Evolutionary conservation across 192 early-diverging fungal species (phyloP).

Genomic region (Phlyctochytrium arcticum): DNA sequence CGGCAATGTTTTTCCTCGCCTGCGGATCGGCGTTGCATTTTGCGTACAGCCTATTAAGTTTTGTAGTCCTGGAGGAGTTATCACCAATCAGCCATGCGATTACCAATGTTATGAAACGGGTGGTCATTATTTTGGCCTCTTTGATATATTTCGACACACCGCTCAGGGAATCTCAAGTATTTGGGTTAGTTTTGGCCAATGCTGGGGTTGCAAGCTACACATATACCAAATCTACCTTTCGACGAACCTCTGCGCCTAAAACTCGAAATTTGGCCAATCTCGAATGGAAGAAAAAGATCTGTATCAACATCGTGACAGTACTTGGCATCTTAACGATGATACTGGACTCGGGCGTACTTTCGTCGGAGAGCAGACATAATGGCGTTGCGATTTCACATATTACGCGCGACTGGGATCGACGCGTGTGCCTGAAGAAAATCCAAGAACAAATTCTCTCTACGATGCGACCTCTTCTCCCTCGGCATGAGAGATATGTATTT

Average conservation of each 20-base stretch:
- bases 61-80: background rate
- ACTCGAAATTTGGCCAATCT: too few species aligned
- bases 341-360: background rate
- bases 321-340: background rate
- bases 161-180: background rate
- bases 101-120: background rate
- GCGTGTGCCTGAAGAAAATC: background rate
- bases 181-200: background rate
- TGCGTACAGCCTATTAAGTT: background rate
- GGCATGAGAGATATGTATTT: background rate
- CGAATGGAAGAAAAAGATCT: background rate
- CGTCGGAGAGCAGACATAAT: background rate
- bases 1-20: background rate
- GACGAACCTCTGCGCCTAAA: background rate
- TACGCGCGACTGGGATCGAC: background rate
- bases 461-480: background rate
- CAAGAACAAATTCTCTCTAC: background rate
- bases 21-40: background rate
- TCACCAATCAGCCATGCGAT: background rate
- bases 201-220: background rate
- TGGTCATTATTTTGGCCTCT: background rate
- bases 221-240: background rate
- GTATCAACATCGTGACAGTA: background rate
- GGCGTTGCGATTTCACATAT: too few species aligned
- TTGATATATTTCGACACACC: background rate